Evolutionary conservation across 1,139 yeast genomes (phyloP).

Genomic region (Wickerhamomyces sp.): DNA sequence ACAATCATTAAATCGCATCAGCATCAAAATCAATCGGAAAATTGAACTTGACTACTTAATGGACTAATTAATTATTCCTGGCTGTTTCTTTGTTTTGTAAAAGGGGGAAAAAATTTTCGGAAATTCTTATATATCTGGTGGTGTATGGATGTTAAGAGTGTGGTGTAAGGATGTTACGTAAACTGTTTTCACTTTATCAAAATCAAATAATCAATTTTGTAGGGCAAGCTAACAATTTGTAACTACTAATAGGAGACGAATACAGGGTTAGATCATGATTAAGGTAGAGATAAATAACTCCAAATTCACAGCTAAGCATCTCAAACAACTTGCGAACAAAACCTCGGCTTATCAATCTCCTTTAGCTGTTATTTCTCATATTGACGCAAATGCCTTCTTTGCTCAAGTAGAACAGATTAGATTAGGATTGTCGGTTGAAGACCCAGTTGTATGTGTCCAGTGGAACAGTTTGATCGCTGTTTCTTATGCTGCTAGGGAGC

Average conservation of each 20-base stretch:
- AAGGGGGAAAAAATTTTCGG: not conserved
- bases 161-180: no score
- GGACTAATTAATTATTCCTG: no score
- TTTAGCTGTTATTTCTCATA: slow-evolving; percentile 75
- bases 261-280: not conserved
- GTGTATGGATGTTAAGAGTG: slow-evolving; percentile 9
- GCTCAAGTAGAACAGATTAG: slow-evolving; percentile 91
- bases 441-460: slow-evolving; percentile 91
- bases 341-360: slow-evolving; percentile 53
- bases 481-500: slow-evolving; percentile 80
- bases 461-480: slow-evolving; percentile 91
- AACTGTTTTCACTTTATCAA: no score
- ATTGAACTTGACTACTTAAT: no score
- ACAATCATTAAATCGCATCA: no score
- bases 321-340: slow-evolving; percentile 43
- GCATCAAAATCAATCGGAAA: no score
- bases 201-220: not conserved
- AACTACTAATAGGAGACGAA: not conserved
- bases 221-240: not conserved
- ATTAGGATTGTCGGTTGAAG: slow-evolving; percentile 54
- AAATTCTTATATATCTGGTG: not conserved
- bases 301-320: slow-evolving; percentile 40
- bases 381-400: slow-evolving; percentile 91
- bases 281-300: slow-evolving; percentile 19
- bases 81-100: no score